phyloP scores from a whole-genome alignment of 192 early-diverging fungal genomes.

The Globomyces pollinis-pini region DNA sequence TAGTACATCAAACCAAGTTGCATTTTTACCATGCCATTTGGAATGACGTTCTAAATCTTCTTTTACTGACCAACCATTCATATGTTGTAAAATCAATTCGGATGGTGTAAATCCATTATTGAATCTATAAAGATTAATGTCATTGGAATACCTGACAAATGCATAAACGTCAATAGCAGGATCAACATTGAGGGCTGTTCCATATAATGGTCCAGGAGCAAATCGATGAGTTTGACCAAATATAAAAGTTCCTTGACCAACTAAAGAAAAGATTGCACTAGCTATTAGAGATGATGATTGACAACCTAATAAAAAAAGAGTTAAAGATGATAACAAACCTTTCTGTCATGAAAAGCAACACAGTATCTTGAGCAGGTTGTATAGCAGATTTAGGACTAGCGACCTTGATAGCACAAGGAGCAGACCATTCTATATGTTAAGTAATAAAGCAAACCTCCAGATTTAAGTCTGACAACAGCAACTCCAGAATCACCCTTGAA shows the following conservation, averaged over 20 bases:
- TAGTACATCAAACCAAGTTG: slow-evolving; percentile 48
- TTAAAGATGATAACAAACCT: too few species aligned
- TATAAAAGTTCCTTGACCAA: slow-evolving; percentile 28
- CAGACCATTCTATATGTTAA: slow-evolving; percentile 48
- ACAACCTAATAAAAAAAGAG: too few species aligned
- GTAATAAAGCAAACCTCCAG: slow-evolving; percentile 31
- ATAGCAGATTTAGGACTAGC: slow-evolving; percentile 29
- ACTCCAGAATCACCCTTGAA: slow-evolving; percentile 37
- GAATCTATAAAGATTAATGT: too few species aligned
- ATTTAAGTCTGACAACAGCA: slow-evolving; percentile 40
- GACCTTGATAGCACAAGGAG: slow-evolving; percentile 46
- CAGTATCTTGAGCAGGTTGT: slow-evolving; percentile 34
- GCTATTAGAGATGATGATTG: too few species aligned
- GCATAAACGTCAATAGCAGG: slow-evolving; percentile 31
- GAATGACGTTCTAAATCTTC: slow-evolving; percentile 40
- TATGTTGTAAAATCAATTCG: slow-evolving; percentile 27
- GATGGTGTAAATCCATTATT: slow-evolving; percentile 41
- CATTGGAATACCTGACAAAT: too few species aligned
- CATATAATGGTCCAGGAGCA: slow-evolving; percentile 30
- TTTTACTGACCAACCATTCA: slow-evolving; percentile 42
- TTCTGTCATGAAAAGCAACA: slow-evolving; percentile 48
- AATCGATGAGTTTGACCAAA: slow-evolving; percentile 39
- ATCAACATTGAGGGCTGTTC: slow-evolving; percentile 19
- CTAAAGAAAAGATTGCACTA: slow-evolving; percentile 33
- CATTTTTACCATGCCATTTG: slow-evolving; percentile 44